A percentile compares a stretch with the other conserved stretches of the same genome.
These are phyloP conservation scores for Lenzites betulinus DNA, from an alignment of 768 basidiomycete species.

Conservation along the genomic window DNA sequence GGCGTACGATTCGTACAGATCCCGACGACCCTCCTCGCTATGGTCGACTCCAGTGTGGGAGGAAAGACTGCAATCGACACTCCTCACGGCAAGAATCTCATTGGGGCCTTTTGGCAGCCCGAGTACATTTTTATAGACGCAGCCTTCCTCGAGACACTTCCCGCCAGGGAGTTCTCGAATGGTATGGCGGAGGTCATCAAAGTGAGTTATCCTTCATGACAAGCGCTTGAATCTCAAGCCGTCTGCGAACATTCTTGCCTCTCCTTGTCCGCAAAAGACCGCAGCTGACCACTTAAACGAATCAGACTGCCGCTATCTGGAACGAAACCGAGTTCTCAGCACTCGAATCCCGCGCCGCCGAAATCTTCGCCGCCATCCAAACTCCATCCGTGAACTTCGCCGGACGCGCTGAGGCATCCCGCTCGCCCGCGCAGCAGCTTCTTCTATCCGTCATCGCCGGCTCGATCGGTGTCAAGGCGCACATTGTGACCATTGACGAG, in stretches of 20 bases:
- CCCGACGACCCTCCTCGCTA: constrained; percentile 93
- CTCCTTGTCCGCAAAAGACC: neutral
- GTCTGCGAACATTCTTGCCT: neutral
- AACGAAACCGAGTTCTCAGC: constrained; percentile 85
- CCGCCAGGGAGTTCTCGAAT: constrained; percentile 92
- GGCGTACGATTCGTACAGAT: constrained; percentile 95
- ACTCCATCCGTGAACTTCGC: constrained; percentile 61
- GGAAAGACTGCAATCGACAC: constrained; percentile 99
- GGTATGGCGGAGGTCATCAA: constrained; percentile 99
- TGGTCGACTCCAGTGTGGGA: constrained; percentile 98
- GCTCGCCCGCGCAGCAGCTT: constrained; percentile 76
- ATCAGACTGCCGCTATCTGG: constrained; percentile 98
- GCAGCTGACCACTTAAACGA: neutral
- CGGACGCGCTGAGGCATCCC: constrained; percentile 60
- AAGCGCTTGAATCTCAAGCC: too few species aligned
- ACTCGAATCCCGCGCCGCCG: constrained; percentile 82
- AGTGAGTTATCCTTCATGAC: too few species aligned
- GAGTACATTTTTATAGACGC: constrained; percentile 97
- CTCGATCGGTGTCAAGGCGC: constrained; percentile 93
- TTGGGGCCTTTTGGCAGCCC: constrained; percentile 99
- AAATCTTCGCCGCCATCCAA: constrained; percentile 85
- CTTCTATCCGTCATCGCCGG: constrained; percentile 90
- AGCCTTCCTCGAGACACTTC: constrained; percentile 92
- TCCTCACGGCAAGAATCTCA: constrained; percentile 96
- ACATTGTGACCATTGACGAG: constrained; percentile 96